Base-by-base conservation (phyloP, 306 rosid genomes). In the Sesbania bispinosa region DNA sequence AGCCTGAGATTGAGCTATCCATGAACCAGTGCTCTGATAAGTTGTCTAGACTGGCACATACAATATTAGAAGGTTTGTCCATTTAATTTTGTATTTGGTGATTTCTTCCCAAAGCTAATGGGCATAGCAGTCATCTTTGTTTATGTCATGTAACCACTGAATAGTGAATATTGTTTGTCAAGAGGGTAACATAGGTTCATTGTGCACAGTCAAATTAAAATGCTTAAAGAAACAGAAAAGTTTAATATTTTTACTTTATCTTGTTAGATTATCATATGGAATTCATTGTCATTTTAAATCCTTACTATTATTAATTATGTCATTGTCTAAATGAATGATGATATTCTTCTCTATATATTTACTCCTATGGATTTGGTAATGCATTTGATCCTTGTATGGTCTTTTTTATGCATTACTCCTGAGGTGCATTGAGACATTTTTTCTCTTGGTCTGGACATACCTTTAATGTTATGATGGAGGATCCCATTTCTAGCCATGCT, bases 1-100 rank as follows among this genome's bases (percentile, higher is more conserved):
- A 85, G 79, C 86, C 85, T 93, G 69, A 87, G 82, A 79, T 93
- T 85, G 98, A 93, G 80, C 80, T 93, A 62, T 93, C 98, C 76
- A 93, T 93, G 96, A 84, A 82, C 18, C 86, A 68, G 65, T 90
- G 98, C 78, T 86, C 88, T 42, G 91, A 90, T 66, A 62, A 63
- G 57, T 70, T 93, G 82, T 81, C 84, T 46, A 76, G 42, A 62
- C 52, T 88, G 81, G 96, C 93, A 21, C 85, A 84, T 29, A 84
- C 77, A 66, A 88, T 90, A 85, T 83, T 86, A 43, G 92, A 88
- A 83, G 96, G 98, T 90, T 77, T 63, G 75, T 54, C 51, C 35
- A 39, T 83, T 77, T 16, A 47, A 57, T 68, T 70, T 64, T 75
- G 24, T 75, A 18, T 62, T 69, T 36, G 62, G 13, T 68, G 62